phyloP scores from a whole-genome alignment of 1,284 basidiomycete species.

The Cutaneotrichosporon mucoides region DNA sequence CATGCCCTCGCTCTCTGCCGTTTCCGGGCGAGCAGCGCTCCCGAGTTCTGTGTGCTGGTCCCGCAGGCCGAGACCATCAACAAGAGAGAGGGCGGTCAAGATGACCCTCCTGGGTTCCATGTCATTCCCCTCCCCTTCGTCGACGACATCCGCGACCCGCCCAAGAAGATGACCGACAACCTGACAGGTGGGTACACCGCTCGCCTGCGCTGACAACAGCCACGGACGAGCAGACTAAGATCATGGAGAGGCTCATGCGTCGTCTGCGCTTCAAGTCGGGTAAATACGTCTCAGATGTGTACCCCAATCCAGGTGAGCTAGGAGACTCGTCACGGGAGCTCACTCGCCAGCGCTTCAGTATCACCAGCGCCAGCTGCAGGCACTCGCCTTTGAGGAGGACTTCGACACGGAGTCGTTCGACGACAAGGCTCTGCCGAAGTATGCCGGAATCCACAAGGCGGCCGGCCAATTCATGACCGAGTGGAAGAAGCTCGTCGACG shows the following conservation, averaged over 20 bases:
- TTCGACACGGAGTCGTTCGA: slow-evolving; percentile 69
- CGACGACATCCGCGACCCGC: slow-evolving; percentile 82
- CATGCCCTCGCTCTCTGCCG: slow-evolving; percentile 74
- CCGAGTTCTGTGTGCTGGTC: slow-evolving; percentile 76
- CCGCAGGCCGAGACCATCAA: slow-evolving; percentile 79
- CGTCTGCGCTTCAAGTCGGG: slow-evolving; percentile 73
- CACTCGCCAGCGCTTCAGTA: slow-evolving; percentile 58
- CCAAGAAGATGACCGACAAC: slow-evolving; percentile 48
- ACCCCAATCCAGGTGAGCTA: slow-evolving; percentile 83
- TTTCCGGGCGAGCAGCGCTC: slow-evolving; percentile 67
- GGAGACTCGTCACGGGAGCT: slow-evolving; percentile 1
- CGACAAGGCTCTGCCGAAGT: slow-evolving; percentile 74
- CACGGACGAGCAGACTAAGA: slow-evolving; percentile 62
- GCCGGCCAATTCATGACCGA: slow-evolving; percentile 68
- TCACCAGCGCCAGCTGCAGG: slow-evolving; percentile 85
- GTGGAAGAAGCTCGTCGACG: slow-evolving; percentile 67
- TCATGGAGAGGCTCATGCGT: slow-evolving; percentile 70
- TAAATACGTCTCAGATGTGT: slow-evolving; percentile 78
- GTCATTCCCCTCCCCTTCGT: slow-evolving; percentile 86
- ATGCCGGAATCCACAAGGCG: slow-evolving; percentile 74
- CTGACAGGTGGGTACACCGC: slow-evolving; percentile 59
- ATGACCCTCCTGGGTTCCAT: slow-evolving; percentile 85
- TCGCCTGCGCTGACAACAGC: slow-evolving; percentile 51
- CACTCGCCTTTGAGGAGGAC: slow-evolving; percentile 83
- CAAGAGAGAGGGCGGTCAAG: slow-evolving; percentile 62